Evolutionary conservation across 139 green algal species (phyloP).

Genomic region (Chlamydomonas sp.): DNA sequence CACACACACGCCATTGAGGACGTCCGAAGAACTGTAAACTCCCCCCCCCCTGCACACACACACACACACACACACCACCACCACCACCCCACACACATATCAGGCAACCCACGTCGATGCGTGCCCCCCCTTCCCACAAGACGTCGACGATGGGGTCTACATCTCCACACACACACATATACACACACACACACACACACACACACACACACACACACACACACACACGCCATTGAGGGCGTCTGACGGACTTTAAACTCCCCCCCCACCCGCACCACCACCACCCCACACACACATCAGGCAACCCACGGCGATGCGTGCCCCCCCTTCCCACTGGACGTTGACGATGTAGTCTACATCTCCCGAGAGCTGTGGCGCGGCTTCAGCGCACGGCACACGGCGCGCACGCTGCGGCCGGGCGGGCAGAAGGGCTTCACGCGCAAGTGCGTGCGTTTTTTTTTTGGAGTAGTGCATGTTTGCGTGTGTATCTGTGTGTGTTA

Average conservation of each 20-base stretch:
- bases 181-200: not conserved
- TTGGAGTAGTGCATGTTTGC: too few species aligned
- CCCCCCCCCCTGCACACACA: too few species aligned
- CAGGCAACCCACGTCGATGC: too few species aligned
- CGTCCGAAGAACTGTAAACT: too few species aligned
- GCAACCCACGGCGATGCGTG: constrained; percentile 19
- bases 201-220: not conserved
- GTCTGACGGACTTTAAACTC: constrained; percentile 51
- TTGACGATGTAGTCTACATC: constrained; percentile 33
- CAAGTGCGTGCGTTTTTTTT: too few species aligned
- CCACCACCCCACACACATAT: too few species aligned
- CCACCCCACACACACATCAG: too few species aligned
- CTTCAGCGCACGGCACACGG: constrained; percentile 30
- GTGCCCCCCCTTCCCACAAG: constrained; percentile 8
- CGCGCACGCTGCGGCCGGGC: constrained; percentile 18
- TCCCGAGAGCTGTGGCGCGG: constrained; percentile 59
- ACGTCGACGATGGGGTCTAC: constrained; percentile 14
- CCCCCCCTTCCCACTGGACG: constrained; percentile 14
- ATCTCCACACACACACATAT: not conserved
- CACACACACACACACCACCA: too few species aligned
- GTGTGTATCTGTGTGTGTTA: too few species aligned
- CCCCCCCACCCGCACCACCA: constrained; percentile 68
- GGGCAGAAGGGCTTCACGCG: constrained; percentile 65
- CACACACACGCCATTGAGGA: too few species aligned
- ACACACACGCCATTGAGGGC: constrained; percentile 34